phyloP scores from a whole-genome alignment of 1,284 basidiomycete species.

The Puccinia horiana region DNA sequence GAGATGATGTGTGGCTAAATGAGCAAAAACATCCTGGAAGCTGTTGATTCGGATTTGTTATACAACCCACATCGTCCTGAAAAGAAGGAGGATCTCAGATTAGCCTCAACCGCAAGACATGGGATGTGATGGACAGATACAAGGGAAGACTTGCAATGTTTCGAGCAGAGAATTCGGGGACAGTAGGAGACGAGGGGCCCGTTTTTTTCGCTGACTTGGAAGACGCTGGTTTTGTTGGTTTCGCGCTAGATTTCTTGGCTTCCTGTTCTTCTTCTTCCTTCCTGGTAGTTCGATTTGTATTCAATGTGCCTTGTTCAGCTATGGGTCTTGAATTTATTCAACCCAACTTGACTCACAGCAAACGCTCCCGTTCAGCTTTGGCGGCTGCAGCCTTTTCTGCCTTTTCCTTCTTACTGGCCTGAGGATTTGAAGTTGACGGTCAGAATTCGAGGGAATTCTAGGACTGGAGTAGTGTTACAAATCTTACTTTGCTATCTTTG shows the following conservation, averaged over 20 bases:
- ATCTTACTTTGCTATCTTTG: slow-evolving; percentile 33
- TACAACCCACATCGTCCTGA: slow-evolving; percentile 29
- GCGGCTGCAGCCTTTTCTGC: slow-evolving; percentile 47
- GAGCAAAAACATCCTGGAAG: neutral
- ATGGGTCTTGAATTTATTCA: neutral
- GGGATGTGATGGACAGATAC: neutral
- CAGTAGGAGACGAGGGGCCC: slow-evolving; percentile 2
- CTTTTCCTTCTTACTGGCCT: slow-evolving; percentile 43
- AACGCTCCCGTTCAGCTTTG: slow-evolving; percentile 42
- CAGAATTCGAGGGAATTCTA: neutral
- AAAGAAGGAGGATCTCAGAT: neutral
- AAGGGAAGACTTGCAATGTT: slow-evolving; percentile 24
- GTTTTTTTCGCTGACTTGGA: slow-evolving; percentile 31
- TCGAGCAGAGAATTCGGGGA: slow-evolving; percentile 39
- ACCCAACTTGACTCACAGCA: slow-evolving; percentile 38
- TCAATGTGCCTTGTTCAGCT: neutral
- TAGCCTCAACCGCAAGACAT: neutral
- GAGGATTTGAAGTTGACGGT: neutral
- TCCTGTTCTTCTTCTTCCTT: slow-evolving; percentile 46
- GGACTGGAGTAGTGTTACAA: neutral
- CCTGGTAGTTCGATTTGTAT: neutral
- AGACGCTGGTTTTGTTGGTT: neutral
- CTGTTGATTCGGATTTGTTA: neutral
- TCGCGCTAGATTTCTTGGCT: slow-evolving; percentile 20
- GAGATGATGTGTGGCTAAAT: too few relatives aligned